Percentiles rank a stretch among this genome's conserved stretches.
phyloP scores from a whole-genome alignment of 768 basidiomycete species.

The Suillus hirtellus region DNA sequence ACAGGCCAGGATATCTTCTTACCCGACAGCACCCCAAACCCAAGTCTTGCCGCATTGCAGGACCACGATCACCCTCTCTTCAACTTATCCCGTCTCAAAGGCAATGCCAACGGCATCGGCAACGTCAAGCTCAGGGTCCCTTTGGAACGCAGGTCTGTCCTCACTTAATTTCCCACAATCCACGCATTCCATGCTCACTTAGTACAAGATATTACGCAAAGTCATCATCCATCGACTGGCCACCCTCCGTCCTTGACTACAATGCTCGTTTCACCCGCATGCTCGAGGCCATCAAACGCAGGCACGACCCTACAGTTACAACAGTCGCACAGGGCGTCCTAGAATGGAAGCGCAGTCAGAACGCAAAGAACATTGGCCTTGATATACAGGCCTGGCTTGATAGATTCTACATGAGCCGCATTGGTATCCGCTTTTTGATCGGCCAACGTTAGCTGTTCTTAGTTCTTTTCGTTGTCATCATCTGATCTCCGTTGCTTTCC shows the following conservation, averaged over 20 bases:
- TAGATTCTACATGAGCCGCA: conserved; percentile 94
- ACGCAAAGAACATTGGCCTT: conserved; percentile 69
- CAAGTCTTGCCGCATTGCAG: conserved; percentile 46
- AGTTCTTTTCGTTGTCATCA: conserved; percentile 7
- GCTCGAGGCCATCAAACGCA: conserved; percentile 85
- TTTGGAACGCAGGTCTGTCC: conserved; percentile 72
- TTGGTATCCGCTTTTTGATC: conserved; percentile 94
- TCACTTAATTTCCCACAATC: conserved; percentile 8
- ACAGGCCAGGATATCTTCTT: conserved; percentile 39
- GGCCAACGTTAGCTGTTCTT: conserved; percentile 75
- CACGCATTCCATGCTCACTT: conserved; percentile 2
- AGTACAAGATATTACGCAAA: conserved; percentile 79
- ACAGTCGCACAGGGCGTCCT: conserved; percentile 95
- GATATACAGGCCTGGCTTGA: conserved; percentile 97
- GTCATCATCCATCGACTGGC: conserved; percentile 70
- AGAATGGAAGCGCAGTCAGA: conserved; percentile 87
- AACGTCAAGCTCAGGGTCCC: conserved; percentile 75
- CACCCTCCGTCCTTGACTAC: conserved; percentile 92
- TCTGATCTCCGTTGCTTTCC: conserved; percentile 8
- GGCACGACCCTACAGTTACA: conserved; percentile 97
- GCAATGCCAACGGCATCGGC: conserved; percentile 37
- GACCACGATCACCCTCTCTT: conserved; percentile 15
- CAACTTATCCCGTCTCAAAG: conserved; percentile 24
- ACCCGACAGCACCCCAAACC: conserved; percentile 81
- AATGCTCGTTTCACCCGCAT: conserved; percentile 88